These are phyloP conservation scores for Naganishia cerealis DNA, from an alignment of 1,284 basidiomycete species.

Conservation along the genomic window DNA sequence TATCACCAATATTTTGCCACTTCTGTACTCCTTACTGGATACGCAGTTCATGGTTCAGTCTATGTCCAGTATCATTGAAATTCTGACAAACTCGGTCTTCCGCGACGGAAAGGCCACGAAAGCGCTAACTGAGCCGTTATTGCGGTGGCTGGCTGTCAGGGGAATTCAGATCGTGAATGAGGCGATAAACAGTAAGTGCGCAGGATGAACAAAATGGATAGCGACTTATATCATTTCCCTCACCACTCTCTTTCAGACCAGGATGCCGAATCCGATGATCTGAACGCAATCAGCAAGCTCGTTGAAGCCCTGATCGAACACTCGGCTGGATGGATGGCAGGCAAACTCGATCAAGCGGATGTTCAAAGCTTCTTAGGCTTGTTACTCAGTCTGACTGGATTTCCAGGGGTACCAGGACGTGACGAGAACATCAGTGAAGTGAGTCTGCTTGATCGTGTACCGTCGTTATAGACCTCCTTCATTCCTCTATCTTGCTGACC, in stretches of 20 bases:
- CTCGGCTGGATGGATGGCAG: slow-evolving; percentile 74
- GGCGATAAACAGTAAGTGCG: slow-evolving; percentile 55
- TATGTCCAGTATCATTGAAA: slow-evolving; percentile 71
- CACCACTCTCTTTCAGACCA: slow-evolving; percentile 9
- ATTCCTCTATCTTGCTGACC: not conserved
- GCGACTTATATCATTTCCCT: not conserved
- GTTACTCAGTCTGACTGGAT: slow-evolving; percentile 71
- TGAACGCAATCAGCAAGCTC: slow-evolving; percentile 69
- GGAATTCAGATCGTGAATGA: slow-evolving; percentile 58
- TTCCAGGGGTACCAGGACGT: slow-evolving; percentile 71
- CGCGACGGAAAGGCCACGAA: slow-evolving; percentile 69
- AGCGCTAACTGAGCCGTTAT: slow-evolving; percentile 74
- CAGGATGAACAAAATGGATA: not conserved
- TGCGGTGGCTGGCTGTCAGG: slow-evolving; percentile 68
- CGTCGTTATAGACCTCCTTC: too few species aligned
- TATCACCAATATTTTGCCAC: slow-evolving; percentile 55
- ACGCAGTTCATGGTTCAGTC: slow-evolving; percentile 60
- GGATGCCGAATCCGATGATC: slow-evolving; percentile 41
- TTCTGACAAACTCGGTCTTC: slow-evolving; percentile 70
- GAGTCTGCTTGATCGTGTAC: slow-evolving; percentile 17
- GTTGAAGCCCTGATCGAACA: slow-evolving; percentile 78
- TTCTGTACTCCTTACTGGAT: slow-evolving; percentile 58
- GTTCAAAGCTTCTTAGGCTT: slow-evolving; percentile 70
- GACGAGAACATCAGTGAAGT: slow-evolving; percentile 80
- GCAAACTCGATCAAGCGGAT: slow-evolving; percentile 63